Conservation (phyloP, 805 yeast genomes). For the Debaryomyces maramus region DNA sequence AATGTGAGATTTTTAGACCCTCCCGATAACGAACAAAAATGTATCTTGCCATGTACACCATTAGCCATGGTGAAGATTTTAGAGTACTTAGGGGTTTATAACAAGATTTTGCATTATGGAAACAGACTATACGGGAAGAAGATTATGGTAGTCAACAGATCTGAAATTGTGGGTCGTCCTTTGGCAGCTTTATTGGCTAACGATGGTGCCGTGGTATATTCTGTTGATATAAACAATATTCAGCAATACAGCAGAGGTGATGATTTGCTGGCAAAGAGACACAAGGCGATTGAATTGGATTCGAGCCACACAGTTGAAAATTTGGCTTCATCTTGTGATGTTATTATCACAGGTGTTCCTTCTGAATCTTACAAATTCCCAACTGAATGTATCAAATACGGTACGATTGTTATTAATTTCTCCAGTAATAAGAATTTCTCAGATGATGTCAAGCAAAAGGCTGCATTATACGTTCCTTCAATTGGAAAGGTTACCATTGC, state of each 20-base stretch:
- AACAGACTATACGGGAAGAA: slow-evolving; percentile 93
- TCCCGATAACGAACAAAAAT: slow-evolving; percentile 63
- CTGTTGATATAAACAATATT: slow-evolving; percentile 82
- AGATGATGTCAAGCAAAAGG: slow-evolving; percentile 78
- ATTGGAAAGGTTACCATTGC: slow-evolving; percentile 96
- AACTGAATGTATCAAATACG: slow-evolving; percentile 72
- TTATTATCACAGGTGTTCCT: slow-evolving; percentile 95
- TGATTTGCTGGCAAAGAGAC: slow-evolving; percentile 77
- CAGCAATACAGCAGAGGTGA: slow-evolving; percentile 95
- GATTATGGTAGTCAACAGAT: slow-evolving; percentile 84
- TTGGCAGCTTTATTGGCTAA: slow-evolving; percentile 93
- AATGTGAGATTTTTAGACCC: slow-evolving; percentile 82
- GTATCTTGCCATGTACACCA: slow-evolving; percentile 95
- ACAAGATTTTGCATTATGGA: slow-evolving; percentile 78
- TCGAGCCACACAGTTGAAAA: slow-evolving; percentile 58
- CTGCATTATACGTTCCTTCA: slow-evolving; percentile 91
- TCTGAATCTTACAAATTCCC: slow-evolving; percentile 82
- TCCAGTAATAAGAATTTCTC: slow-evolving; percentile 85
- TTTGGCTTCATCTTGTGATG: slow-evolving; percentile 77
- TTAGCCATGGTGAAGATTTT: slow-evolving; percentile 90
- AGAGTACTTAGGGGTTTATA: slow-evolving; percentile 88
- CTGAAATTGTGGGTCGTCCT: slow-evolving; percentile 97
- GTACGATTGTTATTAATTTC: slow-evolving; percentile 89
- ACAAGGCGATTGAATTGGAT: slow-evolving; percentile 61
- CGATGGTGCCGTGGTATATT: slow-evolving; percentile 95